Conservation (phyloP, 306 rosid species). For the Cyamopsis tetragonoloba region DNA sequence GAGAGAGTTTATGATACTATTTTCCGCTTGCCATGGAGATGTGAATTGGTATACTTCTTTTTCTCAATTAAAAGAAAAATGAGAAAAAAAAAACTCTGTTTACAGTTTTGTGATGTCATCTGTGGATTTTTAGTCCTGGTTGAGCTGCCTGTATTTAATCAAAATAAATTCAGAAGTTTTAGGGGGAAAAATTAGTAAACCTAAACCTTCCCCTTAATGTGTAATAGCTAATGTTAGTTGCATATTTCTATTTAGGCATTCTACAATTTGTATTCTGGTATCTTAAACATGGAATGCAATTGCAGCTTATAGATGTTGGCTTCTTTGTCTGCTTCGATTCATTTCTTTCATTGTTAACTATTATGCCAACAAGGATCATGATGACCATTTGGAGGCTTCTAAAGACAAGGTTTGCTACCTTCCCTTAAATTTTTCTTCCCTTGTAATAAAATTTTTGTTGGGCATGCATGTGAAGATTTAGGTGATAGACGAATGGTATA, state of each 20-base stretch:
- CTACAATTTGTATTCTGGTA: constrained; percentile 22
- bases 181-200: neutral
- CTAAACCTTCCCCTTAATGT: neutral
- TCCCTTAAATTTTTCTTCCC: constrained; percentile 14
- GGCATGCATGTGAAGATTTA: constrained; percentile 22
- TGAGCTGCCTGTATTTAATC: constrained; percentile 8
- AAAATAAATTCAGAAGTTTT: constrained; percentile 1
- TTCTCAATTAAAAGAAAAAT: neutral
- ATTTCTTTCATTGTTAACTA: constrained; percentile 86
- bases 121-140: constrained; percentile 8
- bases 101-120: constrained; percentile 26
- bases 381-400: constrained; percentile 78
- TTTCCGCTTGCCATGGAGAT: constrained; percentile 99
- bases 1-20: constrained; percentile 94
- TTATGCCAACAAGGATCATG: constrained; percentile 87
- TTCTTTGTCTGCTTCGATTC: constrained; percentile 97
- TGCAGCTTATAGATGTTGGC: constrained; percentile 98
- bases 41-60: constrained; percentile 78
- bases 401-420: constrained; percentile 59
- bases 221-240: constrained; percentile 21
- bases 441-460: constrained; percentile 14
- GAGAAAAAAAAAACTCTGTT: neutral
- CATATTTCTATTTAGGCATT: constrained; percentile 18
- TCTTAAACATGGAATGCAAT: constrained; percentile 34
- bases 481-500: constrained; percentile 11